Evolutionary conservation across 2,329 filamentous ascomycete genomes (phyloP).

Genomic region (Daldinia eschscholtzii): DNA sequence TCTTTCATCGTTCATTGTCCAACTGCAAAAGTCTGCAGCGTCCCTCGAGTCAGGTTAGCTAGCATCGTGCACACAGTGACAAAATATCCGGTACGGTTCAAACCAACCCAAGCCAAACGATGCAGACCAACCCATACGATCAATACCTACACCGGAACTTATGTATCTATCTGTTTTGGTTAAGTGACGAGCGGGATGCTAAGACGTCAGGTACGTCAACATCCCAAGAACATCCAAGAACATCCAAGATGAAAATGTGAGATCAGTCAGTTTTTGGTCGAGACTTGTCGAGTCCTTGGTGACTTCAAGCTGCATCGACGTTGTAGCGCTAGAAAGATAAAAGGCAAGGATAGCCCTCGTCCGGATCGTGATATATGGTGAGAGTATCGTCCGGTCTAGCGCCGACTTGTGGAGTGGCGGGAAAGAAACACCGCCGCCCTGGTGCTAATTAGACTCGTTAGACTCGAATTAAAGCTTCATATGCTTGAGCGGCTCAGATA

Average conservation of each 20-base stretch:
- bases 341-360: slow-evolving; percentile 29
- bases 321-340: slow-evolving; percentile 31
- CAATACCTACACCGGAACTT: slow-evolving; percentile 15
- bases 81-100: slow-evolving; percentile 10
- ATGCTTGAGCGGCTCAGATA: slow-evolving; percentile 32
- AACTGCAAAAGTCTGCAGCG: slow-evolving; percentile 11
- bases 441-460: slow-evolving; percentile 12
- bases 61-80: slow-evolving; percentile 7
- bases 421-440: slow-evolving; percentile 15
- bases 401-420: slow-evolving; percentile 41
- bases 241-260: slow-evolving; percentile 21
- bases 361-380: slow-evolving; percentile 35
- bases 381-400: slow-evolving; percentile 41
- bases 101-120: background rate
- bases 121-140: slow-evolving; percentile 8
- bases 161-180: slow-evolving; percentile 9
- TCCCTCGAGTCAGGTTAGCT: slow-evolving; percentile 19
- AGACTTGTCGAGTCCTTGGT: slow-evolving; percentile 26
- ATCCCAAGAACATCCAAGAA: slow-evolving; percentile 10
- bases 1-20: slow-evolving; percentile 18
- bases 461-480: slow-evolving; percentile 27
- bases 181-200: slow-evolving; percentile 8
- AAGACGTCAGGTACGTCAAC: slow-evolving; percentile 36
- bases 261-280: slow-evolving; percentile 10
- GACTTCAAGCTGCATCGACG: slow-evolving; percentile 39